Percentiles rank a stretch among this genome's conserved stretches.
These are phyloP conservation scores for Linanthus parryae DNA, from an alignment of 148 eudicot species.

Conservation along the genomic window DNA sequence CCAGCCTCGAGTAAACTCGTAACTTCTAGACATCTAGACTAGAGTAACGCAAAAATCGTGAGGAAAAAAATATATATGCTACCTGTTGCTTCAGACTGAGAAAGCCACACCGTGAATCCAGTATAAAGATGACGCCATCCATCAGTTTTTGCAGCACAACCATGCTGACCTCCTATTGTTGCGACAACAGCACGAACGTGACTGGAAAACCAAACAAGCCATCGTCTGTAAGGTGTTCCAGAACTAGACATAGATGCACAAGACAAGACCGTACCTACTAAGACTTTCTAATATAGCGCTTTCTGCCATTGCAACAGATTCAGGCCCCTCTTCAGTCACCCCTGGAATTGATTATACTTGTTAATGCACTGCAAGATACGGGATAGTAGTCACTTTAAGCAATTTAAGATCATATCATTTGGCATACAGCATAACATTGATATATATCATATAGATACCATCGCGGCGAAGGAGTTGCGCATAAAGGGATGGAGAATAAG, in stretches of 20 bases:
- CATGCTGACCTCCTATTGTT: constrained; percentile 78
- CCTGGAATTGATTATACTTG: constrained; percentile 40
- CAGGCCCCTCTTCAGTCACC: constrained; percentile 59
- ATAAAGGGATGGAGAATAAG: too few relatives aligned
- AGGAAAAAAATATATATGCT: constrained; percentile 2
- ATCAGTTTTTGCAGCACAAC: constrained; percentile 60
- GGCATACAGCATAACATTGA: too few relatives aligned
- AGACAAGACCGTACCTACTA: constrained; percentile 52
- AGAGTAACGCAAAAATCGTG: too few relatives aligned
- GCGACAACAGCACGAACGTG: constrained; percentile 79
- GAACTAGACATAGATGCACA: constrained; percentile 1
- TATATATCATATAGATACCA: too few relatives aligned
- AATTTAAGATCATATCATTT: background rate
- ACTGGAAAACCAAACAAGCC: constrained; percentile 28
- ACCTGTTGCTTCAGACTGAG: constrained; percentile 69
- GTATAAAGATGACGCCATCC: constrained; percentile 84
- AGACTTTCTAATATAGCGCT: constrained; percentile 72
- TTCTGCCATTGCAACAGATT: constrained; percentile 71
- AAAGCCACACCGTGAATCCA: constrained; percentile 89
- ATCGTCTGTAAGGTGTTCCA: background rate
- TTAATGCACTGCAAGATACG: constrained; percentile 23
- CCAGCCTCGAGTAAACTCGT: too few relatives aligned
- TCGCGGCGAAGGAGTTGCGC: too few relatives aligned
- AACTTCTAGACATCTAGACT: too few relatives aligned
- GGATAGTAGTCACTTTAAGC: constrained; percentile 8